Evolutionary conservation across 148 eudicot genomes (phyloP).

Genomic region (Fagopyrum esculentum): DNA sequence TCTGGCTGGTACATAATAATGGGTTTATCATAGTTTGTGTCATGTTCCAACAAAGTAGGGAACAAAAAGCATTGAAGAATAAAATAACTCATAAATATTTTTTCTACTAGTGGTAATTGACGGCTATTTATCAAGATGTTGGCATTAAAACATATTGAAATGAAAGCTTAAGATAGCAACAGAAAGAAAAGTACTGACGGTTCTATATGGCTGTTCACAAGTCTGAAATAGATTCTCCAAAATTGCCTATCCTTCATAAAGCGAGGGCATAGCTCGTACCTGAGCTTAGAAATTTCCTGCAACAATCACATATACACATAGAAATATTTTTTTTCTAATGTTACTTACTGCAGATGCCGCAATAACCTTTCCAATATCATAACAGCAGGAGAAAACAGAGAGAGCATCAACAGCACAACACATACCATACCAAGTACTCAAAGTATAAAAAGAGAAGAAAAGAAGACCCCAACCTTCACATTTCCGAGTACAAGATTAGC

Average conservation of each 20-base stretch:
- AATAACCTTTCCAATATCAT: not conserved
- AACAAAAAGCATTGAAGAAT: not conserved
- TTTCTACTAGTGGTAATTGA: not conserved
- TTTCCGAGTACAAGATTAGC: slow-evolving; percentile 80
- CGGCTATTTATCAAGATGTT: not conserved
- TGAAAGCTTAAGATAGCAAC: not conserved
- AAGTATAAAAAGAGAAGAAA: not conserved
- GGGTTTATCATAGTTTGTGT: not conserved
- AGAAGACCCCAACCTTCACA: slow-evolving; percentile 51
- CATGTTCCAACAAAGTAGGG: not conserved
- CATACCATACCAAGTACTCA: not conserved
- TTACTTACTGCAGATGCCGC: not conserved
- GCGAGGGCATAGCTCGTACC: slow-evolving; percentile 90
- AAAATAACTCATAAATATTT: not conserved
- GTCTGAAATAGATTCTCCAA: slow-evolving; percentile 89
- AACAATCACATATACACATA: slow-evolving; percentile 19
- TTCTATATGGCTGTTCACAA: slow-evolving; percentile 75
- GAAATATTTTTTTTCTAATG: not conserved
- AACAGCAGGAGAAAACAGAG: not conserved
- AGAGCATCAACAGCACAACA: not conserved
- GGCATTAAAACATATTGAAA: not conserved
- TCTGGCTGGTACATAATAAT: not conserved
- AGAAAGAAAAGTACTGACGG: slow-evolving; percentile 50
- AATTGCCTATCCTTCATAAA: slow-evolving; percentile 90
- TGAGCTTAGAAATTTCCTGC: slow-evolving; percentile 92